Base-by-base conservation (phyloP, 2,329 filamentous ascomycete species). In the Venturia pyrina region DNA sequence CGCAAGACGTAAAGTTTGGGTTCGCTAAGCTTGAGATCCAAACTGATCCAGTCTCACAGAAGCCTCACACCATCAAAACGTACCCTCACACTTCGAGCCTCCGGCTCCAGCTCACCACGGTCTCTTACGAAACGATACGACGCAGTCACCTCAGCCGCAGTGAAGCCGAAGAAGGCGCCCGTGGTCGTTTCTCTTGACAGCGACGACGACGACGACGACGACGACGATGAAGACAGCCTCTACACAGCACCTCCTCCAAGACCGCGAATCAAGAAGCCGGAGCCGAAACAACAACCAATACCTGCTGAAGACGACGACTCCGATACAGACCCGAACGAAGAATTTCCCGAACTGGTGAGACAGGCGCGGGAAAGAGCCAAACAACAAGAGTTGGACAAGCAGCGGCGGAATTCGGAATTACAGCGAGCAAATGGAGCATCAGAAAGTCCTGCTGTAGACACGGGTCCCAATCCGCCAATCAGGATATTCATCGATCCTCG, bases 401-500 rank as follows among this genome's bases (percentile, higher is more conserved):
- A 68, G 68, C 41, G 46, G 65, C 4, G 66, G 62, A 15, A 53
- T 1, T 40, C 41, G 63, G 56, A 65, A 67, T 24, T 46, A 8
- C 46, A n/a, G 5, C 48, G 48, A 53, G 28, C 34, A 28, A 44
- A 28, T 67, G 24, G 43, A 41, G 40, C 21, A n/a, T 7, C 50
- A 50, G 37, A 63, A 60, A 65, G 40, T 41, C n/a, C 67, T 34
- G 19, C 67, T 10, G 48, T 24, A 41, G 37, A 65, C 5, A 48
- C 69, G 68, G 66, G 67, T 5, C 71, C 75, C 21, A 83, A 87
- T 67, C 78, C 81, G 0, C 71, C 83, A 15, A 80, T 90, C 50
- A 78, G 84, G 66, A 83, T 93, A 32, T 78, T 92, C 41, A 85
- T 97, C 68, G 83, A 81, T 0, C 90, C 92, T 0, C 76, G 79